Evolutionary conservation across 352 stramenopile species (phyloP), one percentile per base, ranked within the genome.

Genomic region (Saprolegnia diclina): DNA sequence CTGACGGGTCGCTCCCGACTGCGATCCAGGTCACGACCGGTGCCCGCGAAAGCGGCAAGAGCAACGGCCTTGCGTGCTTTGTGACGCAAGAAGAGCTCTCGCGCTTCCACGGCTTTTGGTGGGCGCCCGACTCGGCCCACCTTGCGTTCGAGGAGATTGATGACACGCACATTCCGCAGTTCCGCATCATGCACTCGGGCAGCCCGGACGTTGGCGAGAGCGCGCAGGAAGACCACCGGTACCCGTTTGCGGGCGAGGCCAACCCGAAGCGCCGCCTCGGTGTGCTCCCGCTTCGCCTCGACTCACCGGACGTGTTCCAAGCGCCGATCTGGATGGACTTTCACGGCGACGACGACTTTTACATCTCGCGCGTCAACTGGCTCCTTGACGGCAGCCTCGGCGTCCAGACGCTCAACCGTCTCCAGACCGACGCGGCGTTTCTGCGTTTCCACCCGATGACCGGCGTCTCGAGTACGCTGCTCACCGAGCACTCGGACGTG

Each of bases 41-140:
- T 19, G 92, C 89, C 21, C 74, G 87, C 62, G 80, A 75, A 53
- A 77, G 78, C 9, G 88, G 88, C 29, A 84, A 89, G 52, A 96
- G 84, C 26, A 94, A 98, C 77, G 96, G 96, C 1, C 71, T 99
- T 14, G 96, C 96, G n/a, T 98, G 98, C 77, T 99, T 98, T 77
- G 73, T 99, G 11, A 97, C 96, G 7, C 94, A 98, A 73, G 97
- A 99, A 78, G 96, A 99, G 78, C 95, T 99, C 74, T 95, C 96
- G 73, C 88, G 95, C 35, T 98, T 98, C 79, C 77, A 89, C 46
- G 96, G 96, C 53, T 99, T 98, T 79, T 99, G 96, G 96, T 98
- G 92, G 91, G 90, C 88, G 22, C 87, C 89, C 0, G 87, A 98
- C 76, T 93, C 83, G 44, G 71, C 77, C 3, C 74, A 78, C 48